Base-by-base conservation (phyloP, 805 yeast genomes). In the Danielozyma ontarioensis region DNA sequence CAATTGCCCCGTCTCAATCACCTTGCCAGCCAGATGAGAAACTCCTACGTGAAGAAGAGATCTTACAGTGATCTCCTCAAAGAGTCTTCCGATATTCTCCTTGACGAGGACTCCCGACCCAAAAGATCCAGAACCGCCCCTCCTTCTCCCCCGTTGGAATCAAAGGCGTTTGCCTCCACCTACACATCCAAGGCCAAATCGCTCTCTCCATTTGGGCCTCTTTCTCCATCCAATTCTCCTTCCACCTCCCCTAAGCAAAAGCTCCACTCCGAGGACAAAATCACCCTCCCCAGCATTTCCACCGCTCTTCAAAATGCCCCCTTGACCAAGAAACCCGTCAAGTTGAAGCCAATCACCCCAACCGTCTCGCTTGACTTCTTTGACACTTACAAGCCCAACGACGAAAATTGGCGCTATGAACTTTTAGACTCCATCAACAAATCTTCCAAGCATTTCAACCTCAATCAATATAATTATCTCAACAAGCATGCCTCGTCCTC, bases 331-430 rank as follows among this genome's bases (percentile, higher is more conserved):
- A 36, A 42, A 13, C 50, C 50, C 17, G 36, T 47, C 24, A 50
- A 47, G 34, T 47, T 53, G 34, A 55, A 57, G 33, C 59, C 62
- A 21, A 53, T 62, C 23, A 48, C 64, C 7, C 70, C 72, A 17
- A 63, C 71, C 2, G 66, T 64, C 3, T 62, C 68, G 8, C 54
- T 64, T 31, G 69, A 64, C 36, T 66, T 64, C 33, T 64, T 63
- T 34, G 72, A 66, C 41, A 66, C 72, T 5, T 64, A 64, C 46
- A 64, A 64, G 41, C 70, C 70, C 14, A 59, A 62, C 39, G 70
- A 64, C 39, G 69, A 62, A 37, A 62, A 64, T 42, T 64, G 71
- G 70, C 48, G 69, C 28, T 63, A 51, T 40, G 70, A 65, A 33
- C 42, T 65, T 17, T 46, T 64, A 38, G 68, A 63, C 46, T 42